Evolutionary conservation across 495 filamentous ascomycete species (phyloP).

Genomic region (Thermochaetoides thermophila): DNA sequence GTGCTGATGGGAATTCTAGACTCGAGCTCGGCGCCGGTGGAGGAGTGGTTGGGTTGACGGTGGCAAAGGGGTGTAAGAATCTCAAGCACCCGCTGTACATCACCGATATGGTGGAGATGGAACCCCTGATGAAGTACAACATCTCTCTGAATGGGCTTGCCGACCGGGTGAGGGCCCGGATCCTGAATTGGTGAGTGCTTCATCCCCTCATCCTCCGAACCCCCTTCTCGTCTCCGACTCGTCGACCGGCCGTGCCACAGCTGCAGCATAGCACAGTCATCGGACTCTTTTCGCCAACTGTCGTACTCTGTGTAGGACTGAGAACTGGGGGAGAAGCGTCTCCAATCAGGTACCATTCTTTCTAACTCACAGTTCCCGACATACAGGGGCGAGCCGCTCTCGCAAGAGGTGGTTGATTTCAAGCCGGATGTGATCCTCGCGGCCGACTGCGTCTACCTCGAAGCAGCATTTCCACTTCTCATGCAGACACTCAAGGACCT

Average conservation of each 20-base stretch:
- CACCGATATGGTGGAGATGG: constrained; percentile 79
- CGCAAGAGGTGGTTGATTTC: constrained; percentile 25
- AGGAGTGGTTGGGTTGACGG: constrained; percentile 65
- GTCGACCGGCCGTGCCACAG: too few relatives aligned
- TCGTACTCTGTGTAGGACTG: constrained; percentile 1
- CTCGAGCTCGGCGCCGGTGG: constrained; percentile 87
- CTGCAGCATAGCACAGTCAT: too few relatives aligned
- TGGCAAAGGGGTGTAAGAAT: constrained; percentile 40
- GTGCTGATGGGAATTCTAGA: constrained; percentile 31
- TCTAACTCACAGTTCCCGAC: too few relatives aligned
- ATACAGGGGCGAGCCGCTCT: constrained; percentile 44
- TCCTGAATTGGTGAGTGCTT: constrained; percentile 58
- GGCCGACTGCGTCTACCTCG: constrained; percentile 94
- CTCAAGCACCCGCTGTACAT: constrained; percentile 44
- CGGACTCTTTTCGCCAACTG: too few relatives aligned
- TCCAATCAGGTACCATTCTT: neutral
- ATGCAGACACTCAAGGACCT: constrained; percentile 59
- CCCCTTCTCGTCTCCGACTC: too few relatives aligned
- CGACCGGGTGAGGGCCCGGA: constrained; percentile 39
- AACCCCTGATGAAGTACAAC: constrained; percentile 68
- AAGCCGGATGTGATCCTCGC: constrained; percentile 72
- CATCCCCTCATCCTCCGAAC: constrained; percentile 1
- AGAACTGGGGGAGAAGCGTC: neutral
- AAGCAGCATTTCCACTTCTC: constrained; percentile 82
- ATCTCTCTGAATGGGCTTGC: constrained; percentile 60